Base-by-base conservation (phyloP, 768 basidiomycete species). In the Serendipita sp. region DNA sequence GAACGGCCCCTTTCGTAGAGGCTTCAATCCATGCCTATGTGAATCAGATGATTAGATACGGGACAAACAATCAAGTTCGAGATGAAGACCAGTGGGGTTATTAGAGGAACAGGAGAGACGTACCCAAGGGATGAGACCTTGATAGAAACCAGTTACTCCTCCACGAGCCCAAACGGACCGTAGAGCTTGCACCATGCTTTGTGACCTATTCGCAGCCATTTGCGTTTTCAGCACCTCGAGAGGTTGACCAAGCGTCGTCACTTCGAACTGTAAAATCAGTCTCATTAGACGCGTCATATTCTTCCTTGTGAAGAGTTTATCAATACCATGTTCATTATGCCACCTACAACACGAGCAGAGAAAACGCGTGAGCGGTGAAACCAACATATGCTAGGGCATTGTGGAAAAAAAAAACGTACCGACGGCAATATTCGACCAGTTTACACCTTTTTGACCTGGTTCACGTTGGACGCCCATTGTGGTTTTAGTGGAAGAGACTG, bases 41-140 rank as follows among this genome's bases (percentile, higher is more conserved):
- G 13, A 41, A 41, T 41, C 38, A 41, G 38, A 41, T 7, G 38
- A 7, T 13, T 15, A 51, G 58, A 56, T 45, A 38, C 63, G 52
- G 44, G 51, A 64, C 63, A 67, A 45, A 64, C 13, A 18, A 54
- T 63, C 54, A 65, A 58, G 51, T 45, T 66, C 1, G 32, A 36
- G 15, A 65, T 47, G 34, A 63, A 13, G 38, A 41, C 45, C 46
- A 46, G 15, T 15, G 32, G 10, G 44, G 51, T 2, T 52, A 32
- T 35, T 13, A 58, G 28, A 38, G 60, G 23, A 32, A 36, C 58
- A 13, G 44, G 1, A 13, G 38, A 51, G 65, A 70, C 85, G 67
- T 70, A 92, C 93, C 95, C 96, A 99, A 71, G 96, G 96, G 72
- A 98, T 98, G 67, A 99, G 83, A 69, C 96, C 96, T 75, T 99